phyloP scores from a whole-genome alignment of 768 basidiomycete species.

The Tylopilus vinaceipallidus region DNA sequence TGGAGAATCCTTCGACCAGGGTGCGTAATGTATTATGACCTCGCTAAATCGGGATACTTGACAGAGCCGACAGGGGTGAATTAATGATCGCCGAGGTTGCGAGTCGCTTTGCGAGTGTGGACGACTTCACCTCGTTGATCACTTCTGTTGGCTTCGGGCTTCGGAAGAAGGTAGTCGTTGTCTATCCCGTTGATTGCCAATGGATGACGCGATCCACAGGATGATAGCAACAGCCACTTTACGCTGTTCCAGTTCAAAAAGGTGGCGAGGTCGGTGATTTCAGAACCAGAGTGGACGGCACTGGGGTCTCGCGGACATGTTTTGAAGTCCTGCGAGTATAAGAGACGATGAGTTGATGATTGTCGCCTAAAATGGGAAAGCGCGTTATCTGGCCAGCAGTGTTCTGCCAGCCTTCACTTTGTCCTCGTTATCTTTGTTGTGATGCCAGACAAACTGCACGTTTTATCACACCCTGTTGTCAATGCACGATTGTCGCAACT shows the following conservation, averaged over 20 bases:
- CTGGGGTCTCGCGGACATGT: slow-evolving; percentile 51
- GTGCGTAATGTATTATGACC: slow-evolving; percentile 44
- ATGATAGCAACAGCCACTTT: slow-evolving; percentile 82
- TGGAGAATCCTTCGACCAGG: slow-evolving; percentile 82
- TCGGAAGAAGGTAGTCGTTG: slow-evolving; percentile 53
- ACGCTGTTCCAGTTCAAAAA: slow-evolving; percentile 81
- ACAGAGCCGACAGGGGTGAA: slow-evolving; percentile 54
- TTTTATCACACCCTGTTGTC: slow-evolving; percentile 69
- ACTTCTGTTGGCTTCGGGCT: slow-evolving; percentile 71
- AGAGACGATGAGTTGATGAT: slow-evolving; percentile 56
- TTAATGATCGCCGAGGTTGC: slow-evolving; percentile 88
- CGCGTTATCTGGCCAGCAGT: not conserved
- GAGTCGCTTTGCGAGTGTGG: slow-evolving; percentile 71
- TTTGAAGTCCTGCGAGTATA: slow-evolving; percentile 92
- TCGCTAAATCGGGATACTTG: slow-evolving; percentile 7
- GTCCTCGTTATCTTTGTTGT: slow-evolving; percentile 2
- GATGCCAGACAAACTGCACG: slow-evolving; percentile 43
- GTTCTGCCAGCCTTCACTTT: no score
- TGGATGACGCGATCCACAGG: slow-evolving; percentile 42
- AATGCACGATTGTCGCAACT: slow-evolving; percentile 73
- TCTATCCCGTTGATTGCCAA: not conserved
- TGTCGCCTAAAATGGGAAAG: slow-evolving; percentile 1
- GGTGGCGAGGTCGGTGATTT: slow-evolving; percentile 42
- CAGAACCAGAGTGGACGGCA: slow-evolving; percentile 58
- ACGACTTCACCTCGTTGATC: slow-evolving; percentile 65